Evolutionary conservation across 1,139 yeast species (phyloP).

Genomic region (Pichiaceae sp.): DNA sequence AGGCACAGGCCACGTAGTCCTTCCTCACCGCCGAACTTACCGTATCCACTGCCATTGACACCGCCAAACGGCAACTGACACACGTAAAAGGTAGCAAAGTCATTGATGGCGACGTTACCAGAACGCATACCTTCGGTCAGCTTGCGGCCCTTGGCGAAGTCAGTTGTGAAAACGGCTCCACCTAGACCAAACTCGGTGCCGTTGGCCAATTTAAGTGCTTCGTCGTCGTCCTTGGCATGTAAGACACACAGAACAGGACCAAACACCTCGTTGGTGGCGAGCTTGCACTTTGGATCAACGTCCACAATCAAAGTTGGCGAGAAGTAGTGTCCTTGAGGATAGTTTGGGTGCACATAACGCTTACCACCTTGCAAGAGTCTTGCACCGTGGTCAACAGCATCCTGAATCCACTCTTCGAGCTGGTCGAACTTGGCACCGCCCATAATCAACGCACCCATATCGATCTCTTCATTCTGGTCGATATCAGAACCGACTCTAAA

Average conservation of each 20-base stretch:
- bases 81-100: slow-evolving; percentile 91
- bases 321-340: slow-evolving; percentile 92
- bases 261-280: slow-evolving; percentile 86
- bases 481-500: slow-evolving; percentile 84
- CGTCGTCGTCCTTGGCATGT: slow-evolving; percentile 54
- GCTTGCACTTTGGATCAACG: slow-evolving; percentile 67
- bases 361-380: slow-evolving; percentile 71
- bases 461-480: slow-evolving; percentile 82
- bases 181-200: slow-evolving; percentile 89
- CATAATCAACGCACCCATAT: slow-evolving; percentile 93
- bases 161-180: slow-evolving; percentile 66
- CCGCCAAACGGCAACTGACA: slow-evolving; percentile 98
- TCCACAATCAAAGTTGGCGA: slow-evolving; percentile 80
- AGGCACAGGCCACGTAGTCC: slow-evolving; percentile 84
- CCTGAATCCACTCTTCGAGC: slow-evolving; percentile 56
- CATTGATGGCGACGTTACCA: slow-evolving; percentile 94
- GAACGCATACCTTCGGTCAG: slow-evolving; percentile 59
- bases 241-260: slow-evolving; percentile 83
- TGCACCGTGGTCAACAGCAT: slow-evolving; percentile 81
- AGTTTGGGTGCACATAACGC: slow-evolving; percentile 74
- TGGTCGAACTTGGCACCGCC: slow-evolving; percentile 58
- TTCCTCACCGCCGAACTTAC: slow-evolving; percentile 95
- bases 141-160: slow-evolving; percentile 41
- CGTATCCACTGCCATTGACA: slow-evolving; percentile 84
- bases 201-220: slow-evolving; percentile 76